Evolutionary conservation across 2,329 filamentous ascomycete genomes (phyloP).

Genomic region (Cercospora nicotianae): DNA sequence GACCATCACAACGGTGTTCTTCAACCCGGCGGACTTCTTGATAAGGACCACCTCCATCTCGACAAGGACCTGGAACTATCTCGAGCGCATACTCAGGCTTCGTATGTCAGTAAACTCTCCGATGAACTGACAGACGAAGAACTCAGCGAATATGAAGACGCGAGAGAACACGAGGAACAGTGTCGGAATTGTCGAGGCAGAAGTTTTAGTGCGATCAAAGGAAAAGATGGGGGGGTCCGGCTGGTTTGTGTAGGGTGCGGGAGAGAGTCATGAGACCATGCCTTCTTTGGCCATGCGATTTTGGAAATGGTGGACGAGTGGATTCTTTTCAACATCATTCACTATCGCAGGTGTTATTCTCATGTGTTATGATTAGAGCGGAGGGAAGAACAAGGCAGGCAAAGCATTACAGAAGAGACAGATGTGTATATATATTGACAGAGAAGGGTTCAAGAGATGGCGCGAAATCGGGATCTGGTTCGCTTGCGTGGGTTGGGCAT

Average conservation of each 20-base stretch:
- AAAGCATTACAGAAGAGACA: not conserved
- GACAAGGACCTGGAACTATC: conserved; percentile 28
- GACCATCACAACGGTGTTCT: not conserved
- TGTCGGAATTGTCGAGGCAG: conserved; percentile 60
- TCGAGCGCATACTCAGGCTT: conserved; percentile 40
- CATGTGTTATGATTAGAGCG: not conserved
- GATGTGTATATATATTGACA: not conserved
- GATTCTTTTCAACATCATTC: not conserved
- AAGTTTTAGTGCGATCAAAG: conserved; percentile 63
- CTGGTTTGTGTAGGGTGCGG: conserved; percentile 45
- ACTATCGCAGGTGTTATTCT: not conserved
- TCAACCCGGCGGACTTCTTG: not conserved
- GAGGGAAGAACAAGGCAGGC: not conserved
- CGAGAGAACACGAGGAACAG: conserved; percentile 39
- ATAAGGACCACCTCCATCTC: not conserved
- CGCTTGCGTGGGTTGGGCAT: not conserved
- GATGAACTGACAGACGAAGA: conserved; percentile 53
- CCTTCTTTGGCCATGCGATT: too few species aligned
- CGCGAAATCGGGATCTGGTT: not conserved
- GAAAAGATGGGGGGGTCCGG: conserved; percentile 53
- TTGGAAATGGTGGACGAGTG: too few species aligned
- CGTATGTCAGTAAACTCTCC: conserved; percentile 57
- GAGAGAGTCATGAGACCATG: not conserved
- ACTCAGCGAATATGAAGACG: conserved; percentile 46
- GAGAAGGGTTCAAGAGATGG: not conserved